A percentile compares a stretch with the other conserved stretches of the same genome.
Conservation (phyloP, 1,284 basidiomycete species). For the Cutaneotrichosporon sp. region DNA sequence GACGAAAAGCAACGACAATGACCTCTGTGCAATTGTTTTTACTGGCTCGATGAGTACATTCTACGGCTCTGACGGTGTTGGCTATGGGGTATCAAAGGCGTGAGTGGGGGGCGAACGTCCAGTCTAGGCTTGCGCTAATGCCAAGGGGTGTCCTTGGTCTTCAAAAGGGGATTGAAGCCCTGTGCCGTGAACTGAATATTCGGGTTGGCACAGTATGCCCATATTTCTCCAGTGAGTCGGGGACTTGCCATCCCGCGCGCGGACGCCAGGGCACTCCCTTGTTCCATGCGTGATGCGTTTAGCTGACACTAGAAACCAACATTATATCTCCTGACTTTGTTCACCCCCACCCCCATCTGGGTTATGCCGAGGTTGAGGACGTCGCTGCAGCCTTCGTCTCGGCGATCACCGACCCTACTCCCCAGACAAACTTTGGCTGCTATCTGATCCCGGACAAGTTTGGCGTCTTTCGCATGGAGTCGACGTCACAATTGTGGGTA, state of each 20-base stretch:
- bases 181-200: conserved; percentile 5
- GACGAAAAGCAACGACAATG: conserved; percentile 13
- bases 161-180: conserved; percentile 11
- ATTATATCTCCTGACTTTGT: conserved; percentile 15
- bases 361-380: conserved; percentile 16
- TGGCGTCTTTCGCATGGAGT: conserved; percentile 18
- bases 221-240: conserved; percentile 17
- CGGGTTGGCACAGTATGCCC: conserved; percentile 15
- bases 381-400: conserved; percentile 14
- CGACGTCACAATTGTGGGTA: conserved; percentile 11
- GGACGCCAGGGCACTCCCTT: too few species aligned
- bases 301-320: conserved; percentile 11
- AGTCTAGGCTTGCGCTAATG: neutral
- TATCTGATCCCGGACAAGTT: conserved; percentile 19
- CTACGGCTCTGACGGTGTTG: conserved; percentile 15
- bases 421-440: conserved; percentile 14
- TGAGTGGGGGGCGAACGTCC: neutral
- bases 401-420: conserved; percentile 10
- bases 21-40: conserved; percentile 8
- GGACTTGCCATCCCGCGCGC: too few species aligned
- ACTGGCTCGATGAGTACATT: conserved; percentile 14
- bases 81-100: conserved; percentile 18
- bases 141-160: conserved; percentile 14
- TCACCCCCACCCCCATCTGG: conserved; percentile 16
- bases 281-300: too few species aligned